Evolutionary conservation across 805 yeast species (phyloP).

Genomic region (Candida loeiensis): DNA sequence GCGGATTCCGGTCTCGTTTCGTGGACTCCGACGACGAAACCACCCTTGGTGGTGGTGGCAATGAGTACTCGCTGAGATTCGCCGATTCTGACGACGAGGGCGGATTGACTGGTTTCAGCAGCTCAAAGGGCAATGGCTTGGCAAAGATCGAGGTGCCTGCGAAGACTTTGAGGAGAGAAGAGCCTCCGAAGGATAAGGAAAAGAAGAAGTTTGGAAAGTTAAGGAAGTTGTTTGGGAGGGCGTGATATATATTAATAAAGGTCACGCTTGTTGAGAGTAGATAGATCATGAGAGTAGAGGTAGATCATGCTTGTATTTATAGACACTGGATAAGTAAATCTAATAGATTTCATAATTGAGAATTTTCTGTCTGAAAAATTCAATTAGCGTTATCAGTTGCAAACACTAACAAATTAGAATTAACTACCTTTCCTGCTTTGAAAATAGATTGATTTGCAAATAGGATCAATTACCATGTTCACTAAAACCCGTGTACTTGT

Average conservation of each 20-base stretch:
- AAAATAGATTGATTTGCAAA: too few species aligned
- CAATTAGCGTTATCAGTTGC: too few species aligned
- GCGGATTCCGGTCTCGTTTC: conserved; percentile 23
- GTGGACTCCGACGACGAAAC: conserved; percentile 30
- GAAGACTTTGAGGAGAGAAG: conserved; percentile 8
- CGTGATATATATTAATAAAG: conserved; percentile 3
- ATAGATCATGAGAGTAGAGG: too few species aligned
- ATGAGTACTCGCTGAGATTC: conserved; percentile 11
- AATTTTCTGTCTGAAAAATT: too few species aligned
- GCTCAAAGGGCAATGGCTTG: conserved; percentile 10
- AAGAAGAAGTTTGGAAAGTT: conserved; percentile 38
- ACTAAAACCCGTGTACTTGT: too few species aligned
- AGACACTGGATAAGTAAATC: too few species aligned
- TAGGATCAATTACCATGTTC: too few species aligned
- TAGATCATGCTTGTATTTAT: too few species aligned
- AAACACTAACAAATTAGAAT: too few species aligned
- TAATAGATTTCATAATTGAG: too few species aligned
- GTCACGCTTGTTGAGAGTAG: neutral
- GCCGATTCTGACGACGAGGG: conserved; percentile 14
- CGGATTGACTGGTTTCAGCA: conserved; percentile 7
- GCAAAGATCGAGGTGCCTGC: conserved; percentile 2
- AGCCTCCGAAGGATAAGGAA: conserved; percentile 19
- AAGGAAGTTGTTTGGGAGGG: conserved; percentile 38
- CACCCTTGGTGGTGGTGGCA: conserved; percentile 3
- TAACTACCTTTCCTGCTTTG: too few species aligned